phyloP scores from a whole-genome alignment of 768 basidiomycete species.

The Leccinum uliginosum region DNA sequence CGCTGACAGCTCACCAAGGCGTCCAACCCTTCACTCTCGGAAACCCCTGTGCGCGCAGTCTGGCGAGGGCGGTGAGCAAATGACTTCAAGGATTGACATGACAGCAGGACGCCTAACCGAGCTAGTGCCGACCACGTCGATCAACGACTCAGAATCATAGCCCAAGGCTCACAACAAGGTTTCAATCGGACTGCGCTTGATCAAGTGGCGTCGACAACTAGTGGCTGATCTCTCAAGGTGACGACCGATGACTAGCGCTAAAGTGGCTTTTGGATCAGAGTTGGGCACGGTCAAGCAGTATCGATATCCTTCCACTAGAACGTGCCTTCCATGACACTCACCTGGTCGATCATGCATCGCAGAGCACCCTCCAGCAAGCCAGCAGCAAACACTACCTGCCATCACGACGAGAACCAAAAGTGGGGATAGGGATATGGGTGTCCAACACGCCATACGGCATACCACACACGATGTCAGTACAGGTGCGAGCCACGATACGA shows the following conservation, averaged over 20 bases:
- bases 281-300: neutral
- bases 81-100: too few relatives aligned
- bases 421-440: neutral
- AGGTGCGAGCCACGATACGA: neutral
- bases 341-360: neutral
- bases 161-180: neutral
- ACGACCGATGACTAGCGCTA: neutral
- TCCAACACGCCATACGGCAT: neutral
- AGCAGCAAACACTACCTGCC: neutral
- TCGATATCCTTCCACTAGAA: neutral
- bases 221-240: neutral
- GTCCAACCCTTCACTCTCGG: neutral
- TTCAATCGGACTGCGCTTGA: neutral
- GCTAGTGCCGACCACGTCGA: slow-evolving; percentile 35
- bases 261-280: neutral
- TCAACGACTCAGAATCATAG: neutral
- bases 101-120: slow-evolving; percentile 7
- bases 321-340: neutral
- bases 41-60: neutral
- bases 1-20: neutral
- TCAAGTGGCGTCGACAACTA: neutral
- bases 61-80: too few relatives aligned
- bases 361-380: neutral
- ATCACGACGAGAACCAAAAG: neutral
- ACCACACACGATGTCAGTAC: neutral